Percentiles rank a stretch among this genome's conserved stretches.
phyloP scores from a whole-genome alignment of 495 filamentous ascomycete species.

The Talaromyces ruber region DNA sequence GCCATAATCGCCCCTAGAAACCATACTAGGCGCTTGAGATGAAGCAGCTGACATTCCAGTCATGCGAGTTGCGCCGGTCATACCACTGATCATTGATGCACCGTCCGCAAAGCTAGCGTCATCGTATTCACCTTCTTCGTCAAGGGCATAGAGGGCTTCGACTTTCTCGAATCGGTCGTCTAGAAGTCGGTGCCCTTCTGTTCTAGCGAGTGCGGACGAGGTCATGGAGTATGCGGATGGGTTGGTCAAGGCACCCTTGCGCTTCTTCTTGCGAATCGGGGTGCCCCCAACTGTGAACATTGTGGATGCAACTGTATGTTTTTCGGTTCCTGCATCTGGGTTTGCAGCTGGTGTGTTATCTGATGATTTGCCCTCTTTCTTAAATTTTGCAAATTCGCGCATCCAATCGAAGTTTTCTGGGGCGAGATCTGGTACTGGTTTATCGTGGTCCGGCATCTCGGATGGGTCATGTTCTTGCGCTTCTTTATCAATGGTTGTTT shows the following conservation, averaged over 20 bases:
- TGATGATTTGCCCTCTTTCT: constrained; percentile 57
- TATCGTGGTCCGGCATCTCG: constrained; percentile 37
- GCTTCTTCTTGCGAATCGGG: constrained; percentile 75
- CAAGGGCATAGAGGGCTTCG: constrained; percentile 73
- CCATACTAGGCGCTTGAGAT: constrained; percentile 36
- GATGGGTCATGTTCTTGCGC: constrained; percentile 17
- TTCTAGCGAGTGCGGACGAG: constrained; percentile 78
- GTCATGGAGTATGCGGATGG: constrained; percentile 95
- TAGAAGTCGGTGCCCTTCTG: constrained; percentile 76
- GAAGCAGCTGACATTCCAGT: constrained; percentile 38
- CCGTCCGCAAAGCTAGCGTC: constrained; percentile 32
- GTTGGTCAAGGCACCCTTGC: constrained; percentile 82
- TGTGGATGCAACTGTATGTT: constrained; percentile 56
- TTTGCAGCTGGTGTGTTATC: constrained; percentile 27
- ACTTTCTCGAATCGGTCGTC: constrained; percentile 89
- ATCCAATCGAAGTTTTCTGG: constrained; percentile 69
- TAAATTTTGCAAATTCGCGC: constrained; percentile 82
- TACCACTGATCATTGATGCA: constrained; percentile 45
- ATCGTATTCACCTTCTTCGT: constrained; percentile 55
- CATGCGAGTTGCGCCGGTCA: constrained; percentile 25
- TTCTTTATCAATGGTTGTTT: constrained; percentile 12
- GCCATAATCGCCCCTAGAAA: constrained; percentile 22
- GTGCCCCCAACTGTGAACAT: constrained; percentile 62
- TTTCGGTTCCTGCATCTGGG: constrained; percentile 40
- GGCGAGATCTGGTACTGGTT: constrained; percentile 28